Percentiles rank a stretch among this genome's conserved stretches.
These are phyloP conservation scores for Candolleomyces aberdarensis DNA, from an alignment of 768 basidiomycete species.

Conservation along the genomic window DNA sequence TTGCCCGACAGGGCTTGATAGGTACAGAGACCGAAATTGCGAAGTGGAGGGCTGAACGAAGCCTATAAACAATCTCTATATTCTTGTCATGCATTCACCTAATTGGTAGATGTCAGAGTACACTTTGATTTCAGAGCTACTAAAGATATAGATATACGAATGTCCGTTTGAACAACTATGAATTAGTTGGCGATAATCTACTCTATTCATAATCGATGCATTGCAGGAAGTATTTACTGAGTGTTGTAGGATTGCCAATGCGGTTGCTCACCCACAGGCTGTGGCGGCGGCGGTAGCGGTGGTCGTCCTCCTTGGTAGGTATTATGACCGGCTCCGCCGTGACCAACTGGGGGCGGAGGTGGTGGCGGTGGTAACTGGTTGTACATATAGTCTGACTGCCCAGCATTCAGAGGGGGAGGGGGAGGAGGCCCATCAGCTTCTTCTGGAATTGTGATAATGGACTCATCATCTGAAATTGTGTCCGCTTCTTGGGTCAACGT, in stretches of 20 bases:
- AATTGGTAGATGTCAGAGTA: neutral
- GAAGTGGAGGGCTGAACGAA: conserved; percentile 59
- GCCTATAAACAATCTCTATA: neutral
- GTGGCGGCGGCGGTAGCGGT: conserved; percentile 11
- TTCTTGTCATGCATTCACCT: neutral
- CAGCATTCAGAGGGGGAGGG: conserved; percentile 32
- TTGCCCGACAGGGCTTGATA: conserved; percentile 71
- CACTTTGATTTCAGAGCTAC: neutral
- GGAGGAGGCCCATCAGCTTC: conserved; percentile 24
- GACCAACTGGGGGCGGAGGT: conserved; percentile 30
- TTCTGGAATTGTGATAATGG: too few species aligned
- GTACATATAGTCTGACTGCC: conserved; percentile 24
- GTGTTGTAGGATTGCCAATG: conserved; percentile 19
- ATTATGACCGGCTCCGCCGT: conserved; percentile 14
- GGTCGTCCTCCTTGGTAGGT: conserved; percentile 24
- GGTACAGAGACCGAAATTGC: conserved; percentile 82
- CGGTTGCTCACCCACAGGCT: neutral
- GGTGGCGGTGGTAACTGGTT: conserved; percentile 30
- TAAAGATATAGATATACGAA: neutral
- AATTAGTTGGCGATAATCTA: neutral
- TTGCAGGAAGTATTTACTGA: neutral
- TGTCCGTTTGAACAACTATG: neutral
- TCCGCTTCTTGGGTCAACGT: too few species aligned
- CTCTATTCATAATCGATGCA: neutral
- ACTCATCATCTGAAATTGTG: too few species aligned